Base-by-base conservation (phyloP, 257 asterid species). In the Lycium barbarum region DNA sequence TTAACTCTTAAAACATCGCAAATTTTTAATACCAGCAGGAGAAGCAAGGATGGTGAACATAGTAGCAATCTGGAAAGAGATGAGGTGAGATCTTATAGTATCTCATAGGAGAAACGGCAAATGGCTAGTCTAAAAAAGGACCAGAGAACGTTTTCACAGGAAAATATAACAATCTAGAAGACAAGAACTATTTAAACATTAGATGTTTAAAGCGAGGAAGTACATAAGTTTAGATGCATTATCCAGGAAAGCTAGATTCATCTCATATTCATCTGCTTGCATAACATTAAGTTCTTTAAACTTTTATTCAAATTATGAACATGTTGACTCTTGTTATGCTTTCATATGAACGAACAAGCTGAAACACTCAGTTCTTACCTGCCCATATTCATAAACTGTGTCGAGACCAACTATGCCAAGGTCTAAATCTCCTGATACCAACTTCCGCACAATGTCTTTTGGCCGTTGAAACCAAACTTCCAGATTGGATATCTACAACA, bases 401-500 rank as follows among this genome's bases (percentile, higher is more conserved):
- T 96, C 99, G 88, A 96, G 88, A 83, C 99, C 99, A 86, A 96
- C 99, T 86, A 96, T 93, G 82, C 99, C 99, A 84, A 96, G 97
- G 91, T 96, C 99, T 84, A 96, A 86, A 91, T 96, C 98, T 90
- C 99, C 99, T 8, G 98, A 92, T 18, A 91, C 91, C 91, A 96
- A 90, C 88, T 95, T 96, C 89, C 99, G 90, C 84, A 96, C 98
- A 5, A 96, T 89, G 79, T 96, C 99, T 89, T 96, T 96, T 47
- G 98, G 99, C 90, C 99, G 95, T 88, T 96, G 99, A 91, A 90
- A 93, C 99, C 99, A 96, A 67, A 96, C 98, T 89, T 96, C 98
- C 86, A 96, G 84, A 86, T 93, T 91, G 36, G 96, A 83, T 83
- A 96, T 88, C 99, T 96, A 96, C 65, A 84, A 87, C 36, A 88